Evolutionary conservation across 768 basidiomycete species (phyloP).

Genomic region (Mycena filopes): DNA sequence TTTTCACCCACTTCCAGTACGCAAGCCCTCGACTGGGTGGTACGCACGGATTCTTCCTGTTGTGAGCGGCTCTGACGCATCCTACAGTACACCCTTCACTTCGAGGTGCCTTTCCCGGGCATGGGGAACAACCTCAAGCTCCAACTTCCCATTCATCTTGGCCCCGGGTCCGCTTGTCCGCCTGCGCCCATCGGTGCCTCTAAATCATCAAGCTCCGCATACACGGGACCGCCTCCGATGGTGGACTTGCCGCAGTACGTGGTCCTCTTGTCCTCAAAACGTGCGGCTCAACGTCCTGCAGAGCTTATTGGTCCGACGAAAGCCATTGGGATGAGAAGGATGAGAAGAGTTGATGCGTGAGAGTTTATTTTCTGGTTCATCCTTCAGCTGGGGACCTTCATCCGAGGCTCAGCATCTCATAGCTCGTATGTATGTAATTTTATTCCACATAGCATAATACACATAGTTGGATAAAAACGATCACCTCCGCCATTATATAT

Average conservation of each 20-base stretch:
- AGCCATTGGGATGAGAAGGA: too few relatives aligned
- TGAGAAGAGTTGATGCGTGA: too few relatives aligned
- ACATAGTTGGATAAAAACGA: constrained; percentile 19
- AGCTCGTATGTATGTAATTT: not conserved
- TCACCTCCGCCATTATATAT: not conserved
- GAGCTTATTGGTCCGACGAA: too few relatives aligned
- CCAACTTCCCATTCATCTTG: not conserved
- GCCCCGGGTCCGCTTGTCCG: not conserved
- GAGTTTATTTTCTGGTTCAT: too few relatives aligned
- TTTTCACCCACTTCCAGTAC: not conserved
- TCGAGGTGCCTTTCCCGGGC: constrained; percentile 5
- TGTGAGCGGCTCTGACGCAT: not conserved
- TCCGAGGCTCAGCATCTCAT: too few relatives aligned
- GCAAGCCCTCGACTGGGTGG: not conserved
- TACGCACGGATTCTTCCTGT: not conserved
- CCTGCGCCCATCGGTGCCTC: not conserved
- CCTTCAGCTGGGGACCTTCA: too few relatives aligned
- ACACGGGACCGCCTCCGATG: not conserved
- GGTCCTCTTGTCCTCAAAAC: too few relatives aligned
- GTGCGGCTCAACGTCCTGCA: too few relatives aligned
- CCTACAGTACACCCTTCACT: not conserved
- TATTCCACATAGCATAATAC: constrained; percentile 3
- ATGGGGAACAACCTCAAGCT: constrained; percentile 9
- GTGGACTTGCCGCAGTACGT: constrained; percentile 2
- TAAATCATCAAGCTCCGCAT: not conserved